phyloP scores from a whole-genome alignment of 148 eudicot species.

The Chenopodium suecicum region DNA sequence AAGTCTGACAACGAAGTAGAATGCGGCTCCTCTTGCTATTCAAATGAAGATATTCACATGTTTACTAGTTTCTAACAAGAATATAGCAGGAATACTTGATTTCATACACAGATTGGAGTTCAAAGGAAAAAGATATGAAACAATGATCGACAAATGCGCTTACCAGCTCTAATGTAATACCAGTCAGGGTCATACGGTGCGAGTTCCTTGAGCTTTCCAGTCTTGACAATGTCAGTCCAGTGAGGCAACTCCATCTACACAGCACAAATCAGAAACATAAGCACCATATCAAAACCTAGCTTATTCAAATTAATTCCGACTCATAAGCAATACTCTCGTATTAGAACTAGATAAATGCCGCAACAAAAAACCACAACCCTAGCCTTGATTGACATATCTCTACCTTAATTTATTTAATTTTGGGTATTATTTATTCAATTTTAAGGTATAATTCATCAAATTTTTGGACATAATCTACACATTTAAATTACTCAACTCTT shows the following conservation, averaged over 20 bases:
- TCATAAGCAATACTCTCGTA: no score
- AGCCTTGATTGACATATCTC: not conserved
- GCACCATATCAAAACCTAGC: not conserved
- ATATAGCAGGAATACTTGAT: no score
- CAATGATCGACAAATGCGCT: not conserved
- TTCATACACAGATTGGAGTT: no score
- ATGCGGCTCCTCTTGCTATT: not conserved
- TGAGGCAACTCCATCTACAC: conserved; percentile 63
- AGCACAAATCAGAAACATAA: not conserved
- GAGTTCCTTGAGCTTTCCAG: conserved; percentile 59
- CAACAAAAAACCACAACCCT: no score
- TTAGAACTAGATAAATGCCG: no score
- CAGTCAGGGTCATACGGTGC: conserved; percentile 70
- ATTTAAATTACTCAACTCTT: not conserved
- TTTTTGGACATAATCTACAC: not conserved
- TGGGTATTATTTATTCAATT: not conserved
- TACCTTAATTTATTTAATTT: not conserved
- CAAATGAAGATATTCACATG: not conserved
- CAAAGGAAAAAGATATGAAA: no score
- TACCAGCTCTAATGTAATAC: conserved; percentile 70
- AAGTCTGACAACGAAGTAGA: not conserved
- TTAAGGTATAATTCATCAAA: not conserved
- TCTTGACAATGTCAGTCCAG: conserved; percentile 71
- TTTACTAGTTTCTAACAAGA: no score
- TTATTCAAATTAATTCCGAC: not conserved